These are phyloP conservation scores for Arxiozyma bovina DNA, from an alignment of 1,139 yeast genomes.

Conservation along the genomic window DNA sequence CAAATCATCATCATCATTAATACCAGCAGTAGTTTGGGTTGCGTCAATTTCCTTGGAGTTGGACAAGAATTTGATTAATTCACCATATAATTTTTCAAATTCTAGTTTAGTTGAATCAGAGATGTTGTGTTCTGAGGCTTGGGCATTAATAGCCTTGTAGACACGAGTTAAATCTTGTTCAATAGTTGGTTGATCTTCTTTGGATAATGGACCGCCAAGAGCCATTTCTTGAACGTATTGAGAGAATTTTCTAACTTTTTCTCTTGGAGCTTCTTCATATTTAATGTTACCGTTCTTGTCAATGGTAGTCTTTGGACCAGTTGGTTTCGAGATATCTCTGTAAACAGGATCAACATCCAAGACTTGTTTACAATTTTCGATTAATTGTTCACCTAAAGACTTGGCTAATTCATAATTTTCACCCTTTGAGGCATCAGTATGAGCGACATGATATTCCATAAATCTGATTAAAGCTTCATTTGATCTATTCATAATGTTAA, in stretches of 20 bases:
- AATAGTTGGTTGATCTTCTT: conserved; percentile 56
- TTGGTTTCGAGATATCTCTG: conserved; percentile 89
- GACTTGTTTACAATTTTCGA: conserved; percentile 91
- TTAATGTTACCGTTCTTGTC: conserved; percentile 81
- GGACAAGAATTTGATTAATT: conserved; percentile 66
- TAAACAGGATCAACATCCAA: conserved; percentile 76
- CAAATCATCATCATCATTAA: conserved; percentile 35
- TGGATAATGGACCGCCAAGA: conserved; percentile 81
- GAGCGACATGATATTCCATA: conserved; percentile 95
- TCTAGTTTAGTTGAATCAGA: conserved; percentile 59
- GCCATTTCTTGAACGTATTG: conserved; percentile 97
- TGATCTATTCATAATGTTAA: conserved; percentile 94
- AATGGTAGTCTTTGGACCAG: conserved; percentile 87
- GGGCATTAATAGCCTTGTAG: conserved; percentile 71
- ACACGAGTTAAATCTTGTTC: conserved; percentile 76
- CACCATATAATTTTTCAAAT: conserved; percentile 71
- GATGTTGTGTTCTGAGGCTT: conserved; percentile 38
- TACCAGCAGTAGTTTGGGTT: conserved; percentile 36
- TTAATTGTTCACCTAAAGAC: conserved; percentile 82
- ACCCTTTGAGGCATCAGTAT: conserved; percentile 82
- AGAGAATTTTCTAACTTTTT: conserved; percentile 87
- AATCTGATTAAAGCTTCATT: conserved; percentile 88
- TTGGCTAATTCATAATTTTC: conserved; percentile 83
- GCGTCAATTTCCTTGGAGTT: conserved; percentile 54
- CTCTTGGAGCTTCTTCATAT: conserved; percentile 79